Conservation (phyloP, 768 basidiomycete genomes). For the Mycena floridula region DNA sequence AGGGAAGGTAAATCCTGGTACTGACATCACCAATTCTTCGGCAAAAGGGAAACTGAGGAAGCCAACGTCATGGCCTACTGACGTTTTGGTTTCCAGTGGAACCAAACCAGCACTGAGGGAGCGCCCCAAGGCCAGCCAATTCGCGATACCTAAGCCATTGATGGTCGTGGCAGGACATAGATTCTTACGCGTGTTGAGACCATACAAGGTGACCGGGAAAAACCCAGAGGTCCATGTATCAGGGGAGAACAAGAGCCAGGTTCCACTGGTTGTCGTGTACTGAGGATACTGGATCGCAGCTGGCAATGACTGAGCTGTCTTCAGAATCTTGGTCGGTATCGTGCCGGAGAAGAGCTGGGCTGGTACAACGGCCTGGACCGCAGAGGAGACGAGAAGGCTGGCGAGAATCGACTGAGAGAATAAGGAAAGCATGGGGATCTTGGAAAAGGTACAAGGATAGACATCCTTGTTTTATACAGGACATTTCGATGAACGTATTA, state of each 20-base stretch:
- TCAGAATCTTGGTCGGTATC: conserved; percentile 53
- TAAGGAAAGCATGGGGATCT: no score
- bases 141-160: conserved; percentile 11
- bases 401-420: no score
- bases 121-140: conserved; percentile 31
- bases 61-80: conserved; percentile 38
- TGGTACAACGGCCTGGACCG: conserved; percentile 25
- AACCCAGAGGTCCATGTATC: conserved; percentile 41
- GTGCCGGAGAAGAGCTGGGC: conserved; percentile 53
- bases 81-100: conserved; percentile 26
- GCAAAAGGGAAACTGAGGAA: conserved; percentile 39
- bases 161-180: conserved; percentile 18
- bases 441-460: no score
- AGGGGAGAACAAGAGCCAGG: conserved; percentile 49
- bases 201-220: conserved; percentile 34
- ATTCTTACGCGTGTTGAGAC: conserved; percentile 25
- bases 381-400: no score
- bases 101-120: conserved; percentile 29
- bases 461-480: no score
- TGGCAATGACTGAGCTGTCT: conserved; percentile 41
- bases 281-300: conserved; percentile 53
- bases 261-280: conserved; percentile 48
- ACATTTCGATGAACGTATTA: no score
- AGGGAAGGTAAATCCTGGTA: no score
- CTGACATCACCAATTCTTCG: conserved; percentile 31